Base-by-base conservation (phyloP, 768 basidiomycete genomes). In the Tubosaeta sp. region DNA sequence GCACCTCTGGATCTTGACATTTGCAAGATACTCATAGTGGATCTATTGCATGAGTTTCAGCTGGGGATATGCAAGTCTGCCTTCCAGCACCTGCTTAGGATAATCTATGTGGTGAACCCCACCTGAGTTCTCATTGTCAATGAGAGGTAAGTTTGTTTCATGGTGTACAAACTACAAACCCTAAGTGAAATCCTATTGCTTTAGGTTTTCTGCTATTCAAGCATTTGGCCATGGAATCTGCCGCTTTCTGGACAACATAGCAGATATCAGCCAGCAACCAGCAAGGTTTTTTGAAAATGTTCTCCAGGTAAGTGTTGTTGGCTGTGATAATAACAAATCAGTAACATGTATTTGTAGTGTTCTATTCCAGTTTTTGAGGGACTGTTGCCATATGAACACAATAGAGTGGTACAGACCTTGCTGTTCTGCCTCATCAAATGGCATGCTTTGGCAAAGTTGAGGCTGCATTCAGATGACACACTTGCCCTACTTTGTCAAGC, bases 291-390 rank as follows among this genome's bases (percentile, higher is more conserved):
- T 60, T 10, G 51, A 57, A 29, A 32, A 58, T 33, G 7, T 58
- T 12, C 54, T 61, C 2, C 56, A 58, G 53, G 60, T 61, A 10
- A 29, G 33, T 11, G 34, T 35, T 35, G n/a, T n/a, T n/a, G n/a
- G n/a, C n/a, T n/a, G n/a, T n/a, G n/a, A n/a, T n/a, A n/a, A n/a
- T n/a, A n/a, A n/a, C n/a, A n/a, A n/a, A n/a, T n/a, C n/a, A n/a
- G n/a, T 5, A 22, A 38, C 27, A 14, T 32, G 39, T 3, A 16
- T 9, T 12, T 48, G 6, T 29, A 74, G 73, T 72, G 71, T 46
- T 58, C 69, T 0, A 62, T 75, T 3, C 74, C 75, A 0, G 69
- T 61, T 0, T 74, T 76, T 29, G 71, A 77, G 6, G 73, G 68
- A 4, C 63, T 78, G 0, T 56, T 76, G 1, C 64, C 62, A 4